Evolutionary conservation across 2,329 filamentous ascomycete genomes (phyloP).

Genomic region (Penicillium sp.): DNA sequence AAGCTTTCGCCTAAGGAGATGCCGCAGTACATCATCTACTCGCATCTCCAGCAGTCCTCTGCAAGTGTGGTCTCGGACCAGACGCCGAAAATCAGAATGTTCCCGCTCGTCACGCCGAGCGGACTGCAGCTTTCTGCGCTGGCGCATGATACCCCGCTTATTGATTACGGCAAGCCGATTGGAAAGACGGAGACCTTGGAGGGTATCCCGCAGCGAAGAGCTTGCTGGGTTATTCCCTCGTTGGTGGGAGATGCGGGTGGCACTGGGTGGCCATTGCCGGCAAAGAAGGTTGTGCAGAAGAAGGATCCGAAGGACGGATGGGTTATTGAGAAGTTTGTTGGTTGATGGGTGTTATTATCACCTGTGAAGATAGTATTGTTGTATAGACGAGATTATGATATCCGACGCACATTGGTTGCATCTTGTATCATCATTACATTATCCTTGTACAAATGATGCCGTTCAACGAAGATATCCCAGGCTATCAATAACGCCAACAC

Average conservation of each 20-base stretch:
- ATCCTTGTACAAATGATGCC: background rate
- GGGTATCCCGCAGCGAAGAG: conserved; percentile 55
- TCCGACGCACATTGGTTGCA: conserved; percentile 11
- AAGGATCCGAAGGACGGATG: conserved; percentile 72
- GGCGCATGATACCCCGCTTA: conserved; percentile 78
- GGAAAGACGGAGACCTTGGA: conserved; percentile 66
- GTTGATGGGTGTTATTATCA: conserved; percentile 18
- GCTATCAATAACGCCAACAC: background rate
- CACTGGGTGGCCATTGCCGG: conserved; percentile 79
- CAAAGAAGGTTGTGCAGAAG: conserved; percentile 79
- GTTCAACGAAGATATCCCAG: background rate
- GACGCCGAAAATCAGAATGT: conserved; percentile 76
- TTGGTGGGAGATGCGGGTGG: conserved; percentile 68
- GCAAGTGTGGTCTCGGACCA: conserved; percentile 57
- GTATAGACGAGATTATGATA: conserved; percentile 26
- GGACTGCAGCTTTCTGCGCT: conserved; percentile 73
- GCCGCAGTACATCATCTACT: conserved; percentile 85
- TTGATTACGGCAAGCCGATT: conserved; percentile 86
- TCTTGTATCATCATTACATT: background rate
- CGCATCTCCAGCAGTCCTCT: conserved; percentile 72
- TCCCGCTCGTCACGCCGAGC: conserved; percentile 76
- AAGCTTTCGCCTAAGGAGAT: conserved; percentile 68
- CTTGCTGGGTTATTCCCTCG: conserved; percentile 81
- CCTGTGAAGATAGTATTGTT: background rate
- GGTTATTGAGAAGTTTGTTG: conserved; percentile 62